phyloP scores from a whole-genome alignment of 768 basidiomycete genomes.

The Cubamyces sp. region DNA sequence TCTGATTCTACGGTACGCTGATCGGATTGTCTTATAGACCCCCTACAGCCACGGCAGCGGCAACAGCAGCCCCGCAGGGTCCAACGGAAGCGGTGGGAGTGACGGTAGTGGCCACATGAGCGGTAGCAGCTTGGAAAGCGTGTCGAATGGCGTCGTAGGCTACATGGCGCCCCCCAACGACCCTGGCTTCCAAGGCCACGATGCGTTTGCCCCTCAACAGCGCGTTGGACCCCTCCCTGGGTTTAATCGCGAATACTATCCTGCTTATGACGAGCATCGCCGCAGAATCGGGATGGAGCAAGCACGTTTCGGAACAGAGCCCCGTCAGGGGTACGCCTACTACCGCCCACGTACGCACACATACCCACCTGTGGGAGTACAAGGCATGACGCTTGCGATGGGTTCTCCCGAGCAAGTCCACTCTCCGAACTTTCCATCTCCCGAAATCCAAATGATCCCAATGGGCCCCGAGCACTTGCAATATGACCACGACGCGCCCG shows the following conservation, averaged over 20 bases:
- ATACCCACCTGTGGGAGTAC: conserved; percentile 18
- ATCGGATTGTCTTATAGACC: conserved; percentile 16
- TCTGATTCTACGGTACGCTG: conserved; percentile 16
- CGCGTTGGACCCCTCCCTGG: conserved; percentile 11
- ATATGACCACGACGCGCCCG: conserved; percentile 8
- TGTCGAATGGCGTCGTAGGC: conserved; percentile 20
- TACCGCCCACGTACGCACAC: conserved; percentile 27
- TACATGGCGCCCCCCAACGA: conserved; percentile 1
- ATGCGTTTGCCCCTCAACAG: conserved; percentile 12
- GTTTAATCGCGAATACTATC: conserved; percentile 25
- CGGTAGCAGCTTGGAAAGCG: conserved; percentile 19
- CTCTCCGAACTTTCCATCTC: conserved; percentile 8
- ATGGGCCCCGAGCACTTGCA: conserved; percentile 9
- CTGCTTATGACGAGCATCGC: conserved; percentile 25
- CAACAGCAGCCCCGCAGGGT: conserved; percentile 24
- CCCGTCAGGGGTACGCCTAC: conserved; percentile 20
- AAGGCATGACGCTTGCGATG: conserved; percentile 11
- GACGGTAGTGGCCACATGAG: conserved; percentile 19
- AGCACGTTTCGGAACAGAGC: conserved; percentile 20
- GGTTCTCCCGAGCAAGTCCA: conserved; percentile 12
- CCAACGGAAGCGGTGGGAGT: conserved; percentile 18
- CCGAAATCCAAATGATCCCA: conserved; percentile 11
- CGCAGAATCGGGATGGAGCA: conserved; percentile 27
- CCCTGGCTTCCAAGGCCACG: conserved; percentile 10
- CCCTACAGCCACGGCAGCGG: conserved; percentile 17